Evolutionary conservation across 768 basidiomycete genomes (phyloP).

Genomic region (Boletus subparvulus): DNA sequence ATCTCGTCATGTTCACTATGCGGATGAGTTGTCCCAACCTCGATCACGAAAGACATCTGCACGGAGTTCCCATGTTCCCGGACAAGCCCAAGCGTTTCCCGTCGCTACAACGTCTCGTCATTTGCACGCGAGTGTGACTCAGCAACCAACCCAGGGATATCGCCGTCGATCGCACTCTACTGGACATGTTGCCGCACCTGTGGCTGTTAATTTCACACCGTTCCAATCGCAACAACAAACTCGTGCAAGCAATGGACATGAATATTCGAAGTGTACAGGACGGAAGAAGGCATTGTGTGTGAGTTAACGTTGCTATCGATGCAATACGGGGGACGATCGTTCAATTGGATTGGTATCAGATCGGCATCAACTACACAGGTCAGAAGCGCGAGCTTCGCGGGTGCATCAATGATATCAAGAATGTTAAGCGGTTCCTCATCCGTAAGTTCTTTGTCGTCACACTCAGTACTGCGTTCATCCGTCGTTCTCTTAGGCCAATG

Average conservation of each 20-base stretch:
- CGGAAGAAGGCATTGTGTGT: conserved; percentile 51
- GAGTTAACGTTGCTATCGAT: conserved; percentile 15
- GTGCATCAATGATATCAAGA: conserved; percentile 79
- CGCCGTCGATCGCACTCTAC: conserved; percentile 24
- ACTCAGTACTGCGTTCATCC: background rate
- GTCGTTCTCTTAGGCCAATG: conserved; percentile 35
- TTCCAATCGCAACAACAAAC: conserved; percentile 5
- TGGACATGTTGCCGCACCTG: conserved; percentile 9
- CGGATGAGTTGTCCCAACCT: conserved; percentile 10
- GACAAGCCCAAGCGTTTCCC: background rate
- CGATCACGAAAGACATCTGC: conserved; percentile 12
- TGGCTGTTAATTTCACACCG: background rate
- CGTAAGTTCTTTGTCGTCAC: conserved; percentile 36
- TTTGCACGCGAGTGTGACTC: background rate
- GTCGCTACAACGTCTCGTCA: background rate
- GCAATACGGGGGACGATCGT: background rate
- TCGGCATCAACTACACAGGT: conserved; percentile 79
- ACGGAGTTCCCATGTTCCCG: conserved; percentile 1
- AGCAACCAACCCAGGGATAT: conserved; percentile 8
- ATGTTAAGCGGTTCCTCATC: conserved; percentile 66
- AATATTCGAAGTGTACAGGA: conserved; percentile 52
- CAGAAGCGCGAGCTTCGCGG: conserved; percentile 63
- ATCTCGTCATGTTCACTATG: conserved; percentile 29
- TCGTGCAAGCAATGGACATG: conserved; percentile 17
- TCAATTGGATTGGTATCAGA: conserved; percentile 38